Percentiles rank a stretch among this genome's conserved stretches.
phyloP scores from a whole-genome alignment of 2,329 filamentous ascomycete species.

The Pseudocercospora fijiensis region DNA sequence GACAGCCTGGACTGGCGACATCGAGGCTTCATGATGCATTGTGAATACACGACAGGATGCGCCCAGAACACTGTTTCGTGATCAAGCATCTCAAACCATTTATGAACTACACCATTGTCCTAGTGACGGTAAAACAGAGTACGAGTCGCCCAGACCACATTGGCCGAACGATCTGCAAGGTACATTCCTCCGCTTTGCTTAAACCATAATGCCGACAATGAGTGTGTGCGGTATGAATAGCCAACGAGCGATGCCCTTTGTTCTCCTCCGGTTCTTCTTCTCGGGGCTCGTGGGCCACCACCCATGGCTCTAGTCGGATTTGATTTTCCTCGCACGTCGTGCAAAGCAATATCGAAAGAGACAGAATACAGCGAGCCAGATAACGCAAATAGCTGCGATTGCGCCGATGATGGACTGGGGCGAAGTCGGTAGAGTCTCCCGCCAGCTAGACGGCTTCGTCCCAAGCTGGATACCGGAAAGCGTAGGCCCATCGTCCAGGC shows the following conservation, averaged over 20 bases:
- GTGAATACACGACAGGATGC: neutral
- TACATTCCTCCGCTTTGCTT: neutral
- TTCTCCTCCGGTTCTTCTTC: neutral
- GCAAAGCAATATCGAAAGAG: no score
- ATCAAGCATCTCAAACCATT: neutral
- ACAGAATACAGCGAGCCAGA: no score
- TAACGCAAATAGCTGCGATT: no score
- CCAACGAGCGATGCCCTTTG: neutral
- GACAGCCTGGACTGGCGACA: conserved; percentile 5
- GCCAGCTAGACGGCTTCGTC: no score
- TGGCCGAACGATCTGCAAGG: neutral
- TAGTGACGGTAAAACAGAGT: neutral
- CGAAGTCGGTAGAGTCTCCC: no score
- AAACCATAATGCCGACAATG: neutral
- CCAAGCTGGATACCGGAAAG: no score
- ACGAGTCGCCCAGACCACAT: neutral
- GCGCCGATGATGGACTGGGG: no score
- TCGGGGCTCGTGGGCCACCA: neutral
- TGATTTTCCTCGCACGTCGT: no score
- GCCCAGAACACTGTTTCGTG: neutral
- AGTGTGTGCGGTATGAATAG: neutral
- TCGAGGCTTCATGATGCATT: neutral
- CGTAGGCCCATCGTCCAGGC: no score
- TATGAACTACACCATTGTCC: neutral
- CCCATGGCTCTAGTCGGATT: no score